These are phyloP conservation scores for Colletotrichum echinochloae DNA, from an alignment of 2,329 filamentous ascomycete species.

Conservation along the genomic window DNA sequence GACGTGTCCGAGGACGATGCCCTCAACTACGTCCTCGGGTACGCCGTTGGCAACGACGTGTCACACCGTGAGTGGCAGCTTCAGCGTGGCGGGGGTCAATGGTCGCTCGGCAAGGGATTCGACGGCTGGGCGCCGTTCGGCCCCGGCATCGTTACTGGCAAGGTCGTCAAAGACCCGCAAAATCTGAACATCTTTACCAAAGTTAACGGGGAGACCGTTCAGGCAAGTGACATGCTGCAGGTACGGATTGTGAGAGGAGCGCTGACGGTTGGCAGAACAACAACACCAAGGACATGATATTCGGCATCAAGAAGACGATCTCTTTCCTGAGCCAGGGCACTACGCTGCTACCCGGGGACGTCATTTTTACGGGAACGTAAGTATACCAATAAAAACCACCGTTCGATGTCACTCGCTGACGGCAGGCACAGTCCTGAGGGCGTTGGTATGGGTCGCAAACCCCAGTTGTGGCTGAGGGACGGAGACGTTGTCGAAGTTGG, in stretches of 20 bases:
- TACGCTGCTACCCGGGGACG: slow-evolving; percentile 71
- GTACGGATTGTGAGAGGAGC: not conserved
- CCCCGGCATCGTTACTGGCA: slow-evolving; percentile 74
- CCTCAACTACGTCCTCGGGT: slow-evolving; percentile 79
- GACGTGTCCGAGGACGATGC: slow-evolving; percentile 75
- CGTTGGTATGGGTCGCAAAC: slow-evolving; percentile 77
- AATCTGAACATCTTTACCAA: slow-evolving; percentile 67
- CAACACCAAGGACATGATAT: slow-evolving; percentile 72
- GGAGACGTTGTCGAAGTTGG: slow-evolving; percentile 77
- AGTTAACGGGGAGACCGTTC: slow-evolving; percentile 69
- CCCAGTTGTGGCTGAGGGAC: slow-evolving; percentile 76
- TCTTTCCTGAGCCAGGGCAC: slow-evolving; percentile 71
- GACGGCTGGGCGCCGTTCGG: slow-evolving; percentile 82
- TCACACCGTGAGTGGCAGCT: slow-evolving; percentile 83
- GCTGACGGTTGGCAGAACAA: slow-evolving; percentile 54
- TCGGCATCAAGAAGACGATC: slow-evolving; percentile 69
- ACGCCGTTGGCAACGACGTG: slow-evolving; percentile 82
- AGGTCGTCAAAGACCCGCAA: slow-evolving; percentile 68
- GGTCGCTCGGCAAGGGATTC: slow-evolving; percentile 79
- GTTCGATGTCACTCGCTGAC: slow-evolving; percentile 16
- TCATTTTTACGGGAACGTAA: slow-evolving; percentile 75
- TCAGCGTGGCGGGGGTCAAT: slow-evolving; percentile 75
- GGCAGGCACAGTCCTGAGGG: slow-evolving; percentile 66
- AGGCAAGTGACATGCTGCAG: slow-evolving; percentile 52
- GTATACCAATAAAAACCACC: slow-evolving; percentile 43